Conservation (phyloP, 1,284 basidiomycete genomes). For the Ustilago nuda region DNA sequence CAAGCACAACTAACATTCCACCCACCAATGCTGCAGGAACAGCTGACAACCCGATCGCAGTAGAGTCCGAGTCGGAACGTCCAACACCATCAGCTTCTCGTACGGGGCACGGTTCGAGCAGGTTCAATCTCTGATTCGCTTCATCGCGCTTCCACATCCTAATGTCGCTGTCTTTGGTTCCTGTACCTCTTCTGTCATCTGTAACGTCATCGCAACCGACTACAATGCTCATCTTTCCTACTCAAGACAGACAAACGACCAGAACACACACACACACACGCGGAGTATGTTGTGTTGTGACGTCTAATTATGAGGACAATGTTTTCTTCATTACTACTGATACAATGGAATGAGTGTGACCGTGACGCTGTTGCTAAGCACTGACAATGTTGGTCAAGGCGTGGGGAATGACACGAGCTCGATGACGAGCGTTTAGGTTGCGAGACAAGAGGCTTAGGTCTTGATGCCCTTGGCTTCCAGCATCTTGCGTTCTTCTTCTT, state of each 20-base stretch:
- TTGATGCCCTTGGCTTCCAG: slow-evolving; percentile 67
- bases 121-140: slow-evolving; percentile 7
- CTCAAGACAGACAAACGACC: too few species aligned
- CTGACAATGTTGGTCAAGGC: background rate
- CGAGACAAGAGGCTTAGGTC: slow-evolving; percentile 9
- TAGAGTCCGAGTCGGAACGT: slow-evolving; percentile 24
- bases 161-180: background rate
- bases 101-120: background rate
- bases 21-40: slow-evolving; percentile 4
- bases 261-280: background rate
- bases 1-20: background rate
- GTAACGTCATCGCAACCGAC: background rate
- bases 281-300: background rate
- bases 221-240: background rate
- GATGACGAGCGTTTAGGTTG: background rate
- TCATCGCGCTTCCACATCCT: background rate
- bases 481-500: slow-evolving; percentile 70
- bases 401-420: background rate
- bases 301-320: slow-evolving; percentile 7
- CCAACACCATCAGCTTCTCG: background rate
- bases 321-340: slow-evolving; percentile 8
- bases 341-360: slow-evolving; percentile 7
- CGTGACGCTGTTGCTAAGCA: background rate
- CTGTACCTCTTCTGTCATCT: background rate
- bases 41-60: slow-evolving; percentile 32